Evolutionary conservation across 164 flowering plant genomes (phyloP).

Genomic region (Magnolia changhungtana): DNA sequence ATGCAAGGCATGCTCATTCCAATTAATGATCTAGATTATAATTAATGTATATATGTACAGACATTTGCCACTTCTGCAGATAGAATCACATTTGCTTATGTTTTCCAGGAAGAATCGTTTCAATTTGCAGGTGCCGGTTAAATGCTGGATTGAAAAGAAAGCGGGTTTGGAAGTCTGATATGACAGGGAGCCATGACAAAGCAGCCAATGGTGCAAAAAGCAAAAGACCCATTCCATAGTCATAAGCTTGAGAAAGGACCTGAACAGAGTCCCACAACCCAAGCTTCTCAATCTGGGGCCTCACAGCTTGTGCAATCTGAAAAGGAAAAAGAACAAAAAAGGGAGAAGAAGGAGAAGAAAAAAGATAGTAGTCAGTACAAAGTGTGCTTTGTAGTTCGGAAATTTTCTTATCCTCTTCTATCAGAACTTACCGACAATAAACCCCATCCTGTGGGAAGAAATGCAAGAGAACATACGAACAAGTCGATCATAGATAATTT

Average conservation of each 20-base stretch:
- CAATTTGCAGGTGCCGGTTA: constrained; percentile 75
- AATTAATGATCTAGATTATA: no score
- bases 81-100: constrained; percentile 1
- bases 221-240: constrained; percentile 85
- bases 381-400: not conserved
- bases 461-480: constrained; percentile 72
- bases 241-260: constrained; percentile 73
- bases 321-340: not conserved
- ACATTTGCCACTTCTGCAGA: not conserved
- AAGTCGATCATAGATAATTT: constrained; percentile 70
- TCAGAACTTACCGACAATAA: constrained; percentile 58
- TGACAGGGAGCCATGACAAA: constrained; percentile 85
- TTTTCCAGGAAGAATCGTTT: constrained; percentile 54
- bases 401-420: not conserved
- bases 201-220: constrained; percentile 75
- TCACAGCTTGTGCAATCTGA: constrained; percentile 81
- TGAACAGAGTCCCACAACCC: constrained; percentile 65
- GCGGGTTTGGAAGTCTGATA: constrained; percentile 85
- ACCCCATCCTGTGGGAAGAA: constrained; percentile 97
- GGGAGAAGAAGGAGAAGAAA: not conserved
- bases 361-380: not conserved
- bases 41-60: not conserved
- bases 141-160: constrained; percentile 95
- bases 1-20: not conserved
- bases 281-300: constrained; percentile 57